A percentile compares a stretch with the other conserved stretches of the same genome.
Evolutionary conservation across 2,329 filamentous ascomycete species (phyloP).

Genomic region (Ophiosphaerella korrae): DNA sequence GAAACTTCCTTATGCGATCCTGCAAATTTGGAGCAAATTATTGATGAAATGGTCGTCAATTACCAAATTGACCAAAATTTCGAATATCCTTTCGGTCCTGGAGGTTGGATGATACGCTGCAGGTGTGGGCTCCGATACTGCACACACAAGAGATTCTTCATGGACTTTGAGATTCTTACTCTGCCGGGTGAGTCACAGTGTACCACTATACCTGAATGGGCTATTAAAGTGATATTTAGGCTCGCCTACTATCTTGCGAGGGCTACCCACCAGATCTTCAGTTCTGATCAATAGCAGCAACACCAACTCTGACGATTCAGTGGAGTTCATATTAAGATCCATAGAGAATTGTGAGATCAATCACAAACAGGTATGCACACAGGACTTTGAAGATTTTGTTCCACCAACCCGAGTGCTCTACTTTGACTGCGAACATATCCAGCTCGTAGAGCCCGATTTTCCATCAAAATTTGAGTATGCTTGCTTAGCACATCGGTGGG

Average conservation of each 20-base stretch:
- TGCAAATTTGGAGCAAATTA: background rate
- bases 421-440: background rate
- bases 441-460: background rate
- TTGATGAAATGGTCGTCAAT: background rate
- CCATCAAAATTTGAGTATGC: background rate
- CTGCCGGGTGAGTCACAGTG: background rate
- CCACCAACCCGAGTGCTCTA: background rate
- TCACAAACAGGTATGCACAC: background rate
- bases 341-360: background rate
- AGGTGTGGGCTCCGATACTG: background rate
- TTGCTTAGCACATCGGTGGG: conserved; percentile 3
- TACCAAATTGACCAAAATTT: conserved; percentile 1
- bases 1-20: background rate
- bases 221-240: background rate
- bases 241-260: background rate
- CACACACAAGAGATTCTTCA: background rate
- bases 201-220: background rate
- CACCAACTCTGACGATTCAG: background rate
- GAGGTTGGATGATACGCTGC: background rate
- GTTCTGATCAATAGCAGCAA: background rate
- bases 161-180: background rate
- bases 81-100: background rate
- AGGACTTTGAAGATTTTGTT: background rate
- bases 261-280: background rate
- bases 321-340: background rate